Evolutionary conservation across 2,329 filamentous ascomycete species (phyloP).

Genomic region (Ceratocystis papillata): DNA sequence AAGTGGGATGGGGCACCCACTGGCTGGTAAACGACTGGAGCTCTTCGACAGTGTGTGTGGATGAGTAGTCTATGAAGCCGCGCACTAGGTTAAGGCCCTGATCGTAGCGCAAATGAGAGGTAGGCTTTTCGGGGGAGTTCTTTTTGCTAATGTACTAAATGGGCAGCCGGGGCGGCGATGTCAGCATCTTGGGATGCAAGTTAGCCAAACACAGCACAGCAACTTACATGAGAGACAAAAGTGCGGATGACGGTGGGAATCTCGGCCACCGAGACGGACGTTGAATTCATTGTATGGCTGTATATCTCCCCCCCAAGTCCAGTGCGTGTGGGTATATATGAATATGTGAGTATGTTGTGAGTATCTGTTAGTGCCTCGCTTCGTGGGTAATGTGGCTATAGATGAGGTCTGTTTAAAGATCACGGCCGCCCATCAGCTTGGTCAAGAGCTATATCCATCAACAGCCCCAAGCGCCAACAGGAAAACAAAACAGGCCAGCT

Average conservation of each 20-base stretch:
- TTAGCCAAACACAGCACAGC: not conserved
- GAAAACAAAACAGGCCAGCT: not conserved
- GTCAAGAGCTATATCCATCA: constrained; percentile 2
- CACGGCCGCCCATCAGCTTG: not conserved
- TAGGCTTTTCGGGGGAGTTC: constrained; percentile 62
- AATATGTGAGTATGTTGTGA: not conserved
- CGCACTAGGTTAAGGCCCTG: constrained; percentile 82
- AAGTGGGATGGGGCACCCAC: constrained; percentile 80
- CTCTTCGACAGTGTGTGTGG: constrained; percentile 85
- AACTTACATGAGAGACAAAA: constrained; percentile 68
- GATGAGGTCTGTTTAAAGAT: not conserved
- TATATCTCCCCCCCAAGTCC: not conserved
- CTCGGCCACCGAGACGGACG: constrained; percentile 70
- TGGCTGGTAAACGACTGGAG: constrained; percentile 83
- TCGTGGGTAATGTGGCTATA: not conserved
- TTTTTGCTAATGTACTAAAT: constrained; percentile 58
- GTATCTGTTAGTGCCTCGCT: not conserved
- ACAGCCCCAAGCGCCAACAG: constrained; percentile 1
- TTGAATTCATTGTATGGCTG: constrained; percentile 48
- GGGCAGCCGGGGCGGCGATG: not conserved
- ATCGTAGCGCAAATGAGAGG: constrained; percentile 85
- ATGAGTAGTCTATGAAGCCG: constrained; percentile 72
- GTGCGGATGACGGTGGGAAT: constrained; percentile 82
- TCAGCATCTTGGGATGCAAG: not conserved
- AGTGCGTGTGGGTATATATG: not conserved